Evolutionary conservation across 2,329 filamentous ascomycete genomes (phyloP).

Genomic region (Alternaria alternata): DNA sequence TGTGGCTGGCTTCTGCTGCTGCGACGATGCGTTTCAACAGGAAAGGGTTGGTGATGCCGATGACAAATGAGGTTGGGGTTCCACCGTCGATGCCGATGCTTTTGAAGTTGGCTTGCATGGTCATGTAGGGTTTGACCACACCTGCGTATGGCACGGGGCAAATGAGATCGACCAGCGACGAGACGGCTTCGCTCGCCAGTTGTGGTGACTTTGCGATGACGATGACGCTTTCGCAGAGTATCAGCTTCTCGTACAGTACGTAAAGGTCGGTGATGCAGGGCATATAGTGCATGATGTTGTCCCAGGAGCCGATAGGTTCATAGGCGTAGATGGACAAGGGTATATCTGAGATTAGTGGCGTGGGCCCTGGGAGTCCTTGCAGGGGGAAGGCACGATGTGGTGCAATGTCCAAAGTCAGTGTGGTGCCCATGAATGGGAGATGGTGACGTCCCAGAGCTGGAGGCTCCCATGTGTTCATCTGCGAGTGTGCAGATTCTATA

Average conservation of each 20-base stretch:
- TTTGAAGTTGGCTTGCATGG: conserved; percentile 55
- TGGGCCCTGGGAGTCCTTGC: conserved; percentile 47
- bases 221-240: conserved; percentile 53
- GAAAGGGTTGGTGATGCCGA: conserved; percentile 55
- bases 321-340: conserved; percentile 51
- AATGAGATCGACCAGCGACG: conserved; percentile 51
- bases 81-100: conserved; percentile 51
- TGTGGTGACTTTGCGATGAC: conserved; percentile 54
- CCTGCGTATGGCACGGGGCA: conserved; percentile 53
- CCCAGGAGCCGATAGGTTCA: conserved; percentile 52
- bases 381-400: conserved; percentile 53
- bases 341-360: conserved; percentile 41
- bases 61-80: conserved; percentile 49
- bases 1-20: conserved; percentile 45
- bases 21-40: conserved; percentile 51
- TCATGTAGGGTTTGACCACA: conserved; percentile 52
- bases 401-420: conserved; percentile 51
- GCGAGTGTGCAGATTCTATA: conserved; percentile 48
- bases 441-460: conserved; percentile 50
- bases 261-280: conserved; percentile 53
- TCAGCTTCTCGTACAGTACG: conserved; percentile 51
- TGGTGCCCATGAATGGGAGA: conserved; percentile 51
- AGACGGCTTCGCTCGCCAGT: conserved; percentile 51
- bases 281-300: conserved; percentile 50
- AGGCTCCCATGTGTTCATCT: conserved; percentile 50